A percentile compares a stretch with the other conserved stretches of the same genome.
phyloP scores from a whole-genome alignment of 2,329 filamentous ascomycete genomes.

The Sclerotinia trifoliorum region DNA sequence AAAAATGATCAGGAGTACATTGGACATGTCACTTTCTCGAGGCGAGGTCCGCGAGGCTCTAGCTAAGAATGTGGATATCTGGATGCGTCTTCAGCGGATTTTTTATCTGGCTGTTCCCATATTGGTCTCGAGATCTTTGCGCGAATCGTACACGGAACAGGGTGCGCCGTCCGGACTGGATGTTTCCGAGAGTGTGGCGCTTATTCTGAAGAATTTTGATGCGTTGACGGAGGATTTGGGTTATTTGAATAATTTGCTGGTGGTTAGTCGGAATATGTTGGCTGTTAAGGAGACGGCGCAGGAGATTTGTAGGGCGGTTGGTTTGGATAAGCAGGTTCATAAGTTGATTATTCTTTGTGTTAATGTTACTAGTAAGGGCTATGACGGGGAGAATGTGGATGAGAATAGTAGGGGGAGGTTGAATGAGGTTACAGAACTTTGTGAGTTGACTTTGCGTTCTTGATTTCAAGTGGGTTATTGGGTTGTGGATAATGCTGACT shows the following conservation, averaged over 20 bases:
- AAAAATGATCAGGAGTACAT: constrained; percentile 57
- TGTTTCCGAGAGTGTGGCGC: constrained; percentile 60
- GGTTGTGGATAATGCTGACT: background rate
- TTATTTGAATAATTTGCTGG: constrained; percentile 65
- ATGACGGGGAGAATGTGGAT: constrained; percentile 61
- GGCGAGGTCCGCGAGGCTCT: constrained; percentile 60
- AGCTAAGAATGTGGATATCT: constrained; percentile 62
- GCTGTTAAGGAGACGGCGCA: constrained; percentile 65
- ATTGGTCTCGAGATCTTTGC: constrained; percentile 59
- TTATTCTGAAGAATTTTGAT: constrained; percentile 62
- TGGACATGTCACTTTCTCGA: constrained; percentile 61
- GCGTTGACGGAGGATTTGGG: constrained; percentile 61
- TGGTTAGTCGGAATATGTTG: constrained; percentile 63
- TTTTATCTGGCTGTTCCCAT: constrained; percentile 61
- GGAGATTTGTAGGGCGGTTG: constrained; percentile 62
- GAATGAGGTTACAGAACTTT: constrained; percentile 63
- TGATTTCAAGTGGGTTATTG: background rate
- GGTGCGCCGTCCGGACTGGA: constrained; percentile 55
- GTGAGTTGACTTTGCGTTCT: constrained; percentile 43
- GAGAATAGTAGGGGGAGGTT: constrained; percentile 56
- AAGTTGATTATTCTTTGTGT: constrained; percentile 65
- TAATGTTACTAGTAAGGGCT: constrained; percentile 66
- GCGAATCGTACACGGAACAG: constrained; percentile 52
- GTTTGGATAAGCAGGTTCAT: constrained; percentile 65
- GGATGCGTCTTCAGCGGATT: constrained; percentile 63